phyloP scores from a whole-genome alignment of 805 yeast species.

The Yueomyces sinensis region DNA sequence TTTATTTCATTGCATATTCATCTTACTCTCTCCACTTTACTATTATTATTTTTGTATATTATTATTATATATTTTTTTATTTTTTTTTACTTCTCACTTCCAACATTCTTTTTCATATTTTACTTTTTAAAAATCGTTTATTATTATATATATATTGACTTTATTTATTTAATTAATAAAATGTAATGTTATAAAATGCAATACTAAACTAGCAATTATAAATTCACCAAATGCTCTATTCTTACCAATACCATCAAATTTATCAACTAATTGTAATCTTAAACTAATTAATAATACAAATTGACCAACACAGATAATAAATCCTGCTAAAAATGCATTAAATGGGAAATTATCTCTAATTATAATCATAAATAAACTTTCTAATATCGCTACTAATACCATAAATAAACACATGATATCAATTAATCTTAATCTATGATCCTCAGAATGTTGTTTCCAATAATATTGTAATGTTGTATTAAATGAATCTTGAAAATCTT shows the following conservation, averaged over 20 bases:
- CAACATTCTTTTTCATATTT: too few relatives aligned
- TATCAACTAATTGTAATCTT: conserved; percentile 53
- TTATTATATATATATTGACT: too few relatives aligned
- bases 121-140: too few relatives aligned
- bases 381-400: conserved; percentile 62
- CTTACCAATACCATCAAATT: conserved; percentile 33
- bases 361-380: conserved; percentile 61
- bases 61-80: too few relatives aligned
- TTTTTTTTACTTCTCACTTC: too few relatives aligned
- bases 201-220: conserved; percentile 69
- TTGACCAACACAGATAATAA: conserved; percentile 85
- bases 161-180: conserved; percentile 56
- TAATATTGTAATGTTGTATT: conserved; percentile 13
- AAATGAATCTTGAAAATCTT: conserved; percentile 19
- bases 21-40: too few relatives aligned
- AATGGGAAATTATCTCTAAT: conserved; percentile 84
- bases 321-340: conserved; percentile 93
- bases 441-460: conserved; percentile 18
- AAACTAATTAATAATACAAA: conserved; percentile 78
- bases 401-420: conserved; percentile 68
- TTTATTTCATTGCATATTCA: too few relatives aligned
- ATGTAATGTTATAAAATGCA: conserved; percentile 83
- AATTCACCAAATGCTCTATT: conserved; percentile 78
- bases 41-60: too few relatives aligned
- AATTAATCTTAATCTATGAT: conserved; percentile 45